phyloP scores from a whole-genome alignment of 106 monocot genomes.

The Cymbidium sinense region DNA sequence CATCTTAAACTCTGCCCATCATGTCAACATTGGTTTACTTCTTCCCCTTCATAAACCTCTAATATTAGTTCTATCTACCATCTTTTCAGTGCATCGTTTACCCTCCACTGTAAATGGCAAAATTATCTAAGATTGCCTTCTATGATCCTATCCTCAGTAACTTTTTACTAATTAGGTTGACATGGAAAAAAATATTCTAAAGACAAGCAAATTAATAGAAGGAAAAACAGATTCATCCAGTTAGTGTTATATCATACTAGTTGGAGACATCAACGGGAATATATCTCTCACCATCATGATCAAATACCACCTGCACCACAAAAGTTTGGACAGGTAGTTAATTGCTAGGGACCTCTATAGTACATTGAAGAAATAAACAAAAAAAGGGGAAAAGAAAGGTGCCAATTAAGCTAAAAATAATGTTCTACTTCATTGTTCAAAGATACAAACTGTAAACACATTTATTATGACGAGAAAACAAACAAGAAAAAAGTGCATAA shows the following conservation, averaged over 20 bases:
- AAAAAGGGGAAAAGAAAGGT: neutral
- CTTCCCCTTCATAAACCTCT: neutral
- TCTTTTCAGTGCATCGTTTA: neutral
- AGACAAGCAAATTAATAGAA: neutral
- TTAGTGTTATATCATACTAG: constrained; percentile 6
- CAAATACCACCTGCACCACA: constrained; percentile 91
- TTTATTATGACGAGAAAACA: neutral
- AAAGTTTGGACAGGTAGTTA: constrained; percentile 8
- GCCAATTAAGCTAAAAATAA: neutral
- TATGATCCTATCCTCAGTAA: neutral
- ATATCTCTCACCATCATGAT: constrained; percentile 92
- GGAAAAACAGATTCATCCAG: neutral
- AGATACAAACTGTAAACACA: neutral
- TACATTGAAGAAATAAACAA: neutral
- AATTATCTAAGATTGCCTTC: constrained; percentile 1
- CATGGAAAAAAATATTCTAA: neutral
- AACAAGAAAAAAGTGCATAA: neutral
- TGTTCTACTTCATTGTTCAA: neutral
- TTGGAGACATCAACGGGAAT: constrained; percentile 14
- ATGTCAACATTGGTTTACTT: neutral
- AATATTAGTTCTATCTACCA: neutral
- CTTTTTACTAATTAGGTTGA: neutral
- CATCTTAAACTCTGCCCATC: neutral
- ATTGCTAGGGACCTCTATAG: neutral
- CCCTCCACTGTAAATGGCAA: neutral